Evolutionary conservation across 768 basidiomycete species (phyloP).

Genomic region (Boletus sensibilis): DNA sequence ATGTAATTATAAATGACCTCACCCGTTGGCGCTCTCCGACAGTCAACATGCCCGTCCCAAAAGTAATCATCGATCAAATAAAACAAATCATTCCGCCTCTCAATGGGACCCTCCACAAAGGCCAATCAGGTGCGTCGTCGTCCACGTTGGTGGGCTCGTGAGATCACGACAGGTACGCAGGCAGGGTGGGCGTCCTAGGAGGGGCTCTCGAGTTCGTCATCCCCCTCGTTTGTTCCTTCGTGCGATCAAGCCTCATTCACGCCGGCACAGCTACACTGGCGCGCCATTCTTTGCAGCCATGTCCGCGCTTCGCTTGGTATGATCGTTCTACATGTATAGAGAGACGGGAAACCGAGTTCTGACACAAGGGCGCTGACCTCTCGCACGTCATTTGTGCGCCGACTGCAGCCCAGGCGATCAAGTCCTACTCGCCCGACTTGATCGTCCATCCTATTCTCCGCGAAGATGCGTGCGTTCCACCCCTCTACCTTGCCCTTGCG

Average conservation of each 20-base stretch:
- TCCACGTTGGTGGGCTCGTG: not conserved
- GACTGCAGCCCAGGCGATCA: constrained; percentile 88
- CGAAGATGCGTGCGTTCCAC: constrained; percentile 54
- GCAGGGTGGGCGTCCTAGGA: constrained; percentile 90
- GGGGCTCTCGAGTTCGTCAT: constrained; percentile 83
- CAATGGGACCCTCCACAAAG: constrained; percentile 87
- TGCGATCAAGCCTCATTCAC: not conserved
- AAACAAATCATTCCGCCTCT: constrained; percentile 88
- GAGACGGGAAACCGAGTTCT: not conserved
- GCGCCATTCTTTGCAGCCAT: constrained; percentile 96
- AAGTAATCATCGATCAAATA: constrained; percentile 64
- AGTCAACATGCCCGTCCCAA: constrained; percentile 58
- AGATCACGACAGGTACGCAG: constrained; percentile 34
- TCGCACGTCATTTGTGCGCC: constrained; percentile 98
- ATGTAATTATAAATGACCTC: not conserved
- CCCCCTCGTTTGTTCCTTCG: not conserved
- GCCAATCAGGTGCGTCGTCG: constrained; percentile 72
- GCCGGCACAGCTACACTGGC: constrained; percentile 78
- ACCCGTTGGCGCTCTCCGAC: not conserved
- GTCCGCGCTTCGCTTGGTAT: constrained; percentile 80
- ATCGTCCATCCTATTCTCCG: constrained; percentile 94
- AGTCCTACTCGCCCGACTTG: constrained; percentile 94
- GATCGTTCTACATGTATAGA: not conserved
- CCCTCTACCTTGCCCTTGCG: not conserved
- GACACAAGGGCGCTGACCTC: constrained; percentile 77